These are phyloP conservation scores for Candida tetrigidarum DNA, from an alignment of 1,139 yeast genomes.

Conservation along the genomic window DNA sequence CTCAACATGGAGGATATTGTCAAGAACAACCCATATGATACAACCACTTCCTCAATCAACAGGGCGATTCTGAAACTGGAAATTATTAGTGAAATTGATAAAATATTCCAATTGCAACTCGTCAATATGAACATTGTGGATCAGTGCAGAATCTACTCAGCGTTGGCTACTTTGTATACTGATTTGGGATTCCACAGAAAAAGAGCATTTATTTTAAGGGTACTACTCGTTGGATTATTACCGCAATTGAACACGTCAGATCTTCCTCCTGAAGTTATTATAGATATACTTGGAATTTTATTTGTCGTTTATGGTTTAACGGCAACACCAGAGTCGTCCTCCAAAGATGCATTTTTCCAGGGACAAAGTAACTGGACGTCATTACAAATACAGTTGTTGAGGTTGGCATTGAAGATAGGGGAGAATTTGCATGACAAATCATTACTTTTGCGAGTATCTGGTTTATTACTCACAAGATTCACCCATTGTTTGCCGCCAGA, in stretches of 20 bases:
- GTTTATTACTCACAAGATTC: slow-evolving; percentile 58
- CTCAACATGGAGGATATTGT: slow-evolving; percentile 38
- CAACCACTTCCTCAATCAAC: slow-evolving; percentile 30
- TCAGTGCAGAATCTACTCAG: slow-evolving; percentile 64
- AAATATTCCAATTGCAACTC: slow-evolving; percentile 42
- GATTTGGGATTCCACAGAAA: slow-evolving; percentile 68
- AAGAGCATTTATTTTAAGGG: slow-evolving; percentile 68
- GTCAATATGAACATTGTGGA: slow-evolving; percentile 51
- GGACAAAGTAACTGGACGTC: slow-evolving; percentile 52
- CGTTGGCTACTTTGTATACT: slow-evolving; percentile 68
- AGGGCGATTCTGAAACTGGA: slow-evolving; percentile 36
- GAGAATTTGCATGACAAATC: slow-evolving; percentile 52
- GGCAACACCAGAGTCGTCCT: slow-evolving; percentile 30
- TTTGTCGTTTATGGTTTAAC: slow-evolving; percentile 47
- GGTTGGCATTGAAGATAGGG: slow-evolving; percentile 57
- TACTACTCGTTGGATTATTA: slow-evolving; percentile 55
- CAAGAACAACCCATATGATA: not conserved
- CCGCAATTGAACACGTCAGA: slow-evolving; percentile 37
- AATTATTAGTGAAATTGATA: slow-evolving; percentile 55
- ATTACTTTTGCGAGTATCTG: slow-evolving; percentile 51
- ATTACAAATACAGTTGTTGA: slow-evolving; percentile 60
- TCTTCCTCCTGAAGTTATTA: slow-evolving; percentile 17
- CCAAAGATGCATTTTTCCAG: slow-evolving; percentile 26
- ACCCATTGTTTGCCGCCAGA: slow-evolving; percentile 48
- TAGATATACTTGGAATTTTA: slow-evolving; percentile 42